Evolutionary conservation across 2,329 filamentous ascomycete species (phyloP), one percentile per base, ranked within the genome.

Genomic region (Albifimbria verrucaria): DNA sequence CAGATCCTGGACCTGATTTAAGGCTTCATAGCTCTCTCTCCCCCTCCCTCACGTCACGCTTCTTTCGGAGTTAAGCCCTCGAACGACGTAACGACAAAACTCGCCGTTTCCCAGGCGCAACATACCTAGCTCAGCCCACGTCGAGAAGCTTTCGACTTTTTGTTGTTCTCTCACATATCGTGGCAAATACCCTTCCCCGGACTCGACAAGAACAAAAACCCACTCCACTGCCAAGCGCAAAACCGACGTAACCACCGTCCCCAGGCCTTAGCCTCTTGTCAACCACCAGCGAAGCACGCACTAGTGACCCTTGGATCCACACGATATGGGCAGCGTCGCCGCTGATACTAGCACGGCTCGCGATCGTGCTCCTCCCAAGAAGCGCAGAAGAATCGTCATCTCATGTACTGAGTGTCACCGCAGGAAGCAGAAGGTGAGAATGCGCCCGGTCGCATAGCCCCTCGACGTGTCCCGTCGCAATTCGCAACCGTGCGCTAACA

Each of bases 371-470:
- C 75, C 77, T 18, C 74, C 77, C 4, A 76, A 79, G 52, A 86
- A 86, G 68, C 74, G 83, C 58, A 77, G 80, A 61, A 76, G 83
- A 39, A 73, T 82, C 42, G 81, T 86, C 44, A 82, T 86, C 53
- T 85, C 81, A 7, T 87, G 83, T 59, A 82, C 78, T 11, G 83
- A 87, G 63, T 87, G 83, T 59, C 83, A 86, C 66, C 74, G 83
- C 55, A 75, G 83, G 55, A 87, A 87, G 63, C 81, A 85, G 63
- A 83, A 83, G 74, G 79, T 79, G 44, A 32, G 22, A 25, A 15
- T 17, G 32, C 24, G 42, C n/a, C n/a, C 10, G 28, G 28, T 36
- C 28, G 28, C 10, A 36, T 10, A 10, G 28, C 28, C 28, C 10
- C n/a, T 36, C 10, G 62, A 26, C 51, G 52, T 43, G 21, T 51